Evolutionary conservation across 2,329 filamentous ascomycete genomes (phyloP), one percentile per base, ranked within the genome.

Genomic region (Talaromyces pinophilus): DNA sequence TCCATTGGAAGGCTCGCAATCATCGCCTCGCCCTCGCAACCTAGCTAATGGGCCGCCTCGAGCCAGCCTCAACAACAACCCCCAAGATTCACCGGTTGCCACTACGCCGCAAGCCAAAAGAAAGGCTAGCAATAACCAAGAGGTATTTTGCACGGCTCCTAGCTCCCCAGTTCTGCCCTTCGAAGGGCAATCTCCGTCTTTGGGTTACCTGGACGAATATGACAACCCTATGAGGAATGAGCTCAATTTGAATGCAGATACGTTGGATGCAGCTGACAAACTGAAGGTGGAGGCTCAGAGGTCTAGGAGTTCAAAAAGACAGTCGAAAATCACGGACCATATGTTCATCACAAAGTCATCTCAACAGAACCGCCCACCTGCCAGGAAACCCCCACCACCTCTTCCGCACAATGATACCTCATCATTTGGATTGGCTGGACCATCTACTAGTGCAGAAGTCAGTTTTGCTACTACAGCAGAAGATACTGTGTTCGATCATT

Each of bases 101-200:
- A 48, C n/a, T 15, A 42, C 59, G 38, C 35, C 62, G 28, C 40
- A 40, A 28, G 35, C 46, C 13, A 72, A 72, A 67, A 69, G 70
- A 55, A 72, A 70, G 64, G 48, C 61, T 19, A 38, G 48, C 44
- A 54, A 68, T 28, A 63, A 69, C 54, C 38, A 67, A 62, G 71
- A 73, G 71, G 72, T 72, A 73, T 73, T 73, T 73, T 60, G 46
- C 48, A 73, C 72, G 28, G 70, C 71, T 65, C 71, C 72, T 65
- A 72, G 64, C 65, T 71, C 71, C 64, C 70, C 71, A 52, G 50
- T 65, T 50, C 50, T 63, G 46, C 59, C 61, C 65, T 48, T 48
- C 50, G 61, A 62, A 50, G 68, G 62, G 42, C 59, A 62, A 61
- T 67, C 64, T 52, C 55, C 62, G 67, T 66, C 55, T 38, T 66